Evolutionary conservation across 495 filamentous ascomycete genomes (phyloP), one percentile per base, ranked within the genome.

Genomic region (Evansstolkia leycettana): DNA sequence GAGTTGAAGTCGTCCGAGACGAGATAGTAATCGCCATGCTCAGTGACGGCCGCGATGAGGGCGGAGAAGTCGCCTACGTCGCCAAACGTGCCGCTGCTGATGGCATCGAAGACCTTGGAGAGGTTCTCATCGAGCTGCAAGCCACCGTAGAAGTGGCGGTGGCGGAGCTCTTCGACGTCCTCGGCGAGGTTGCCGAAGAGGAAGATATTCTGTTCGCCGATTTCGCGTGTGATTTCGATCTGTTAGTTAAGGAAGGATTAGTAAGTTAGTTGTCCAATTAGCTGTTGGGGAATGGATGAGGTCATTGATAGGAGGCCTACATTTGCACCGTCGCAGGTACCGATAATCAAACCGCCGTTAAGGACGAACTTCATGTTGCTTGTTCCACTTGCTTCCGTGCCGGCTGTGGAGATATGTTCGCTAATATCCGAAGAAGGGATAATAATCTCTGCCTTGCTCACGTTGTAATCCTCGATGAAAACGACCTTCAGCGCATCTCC

Each of bases 311-410:
- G 18, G 31, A 33, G 24, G 67, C 79, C 72, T 69, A 93, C 87
- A 45, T 98, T 98, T 37, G 90, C 90, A 51, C 90, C 90, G 49
- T 98, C 90, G 55, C 87, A 94, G 25, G 90, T 98, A 51, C 90
- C 90, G 38, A 98, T 96, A 42, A 98, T 92, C 38, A 98, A 64
- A 28, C 90, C 90, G 38, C 90, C 90, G 48, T 96, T 98, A 46
- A 98, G 67, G 9, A 94, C 89, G 50, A 98, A 98, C 56, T 98
- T 98, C 90, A 98, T 98, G 73, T 96, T 96, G 37, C 71, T 75
- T 0, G 70, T 79, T 12, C 68, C 69, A 38, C 62, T 73, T 9
- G 69, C 75, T 36, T 98, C 90, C 2, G 90, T 98, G 17, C 90
- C 90, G 12, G 90, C 90, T 20, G 90, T 98, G 2, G 90, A 98